These are phyloP conservation scores for sorghum (Sorghum bicolor) DNA, from an alignment of 176 grass and related monocot species.

Conservation along the genomic window DNA sequence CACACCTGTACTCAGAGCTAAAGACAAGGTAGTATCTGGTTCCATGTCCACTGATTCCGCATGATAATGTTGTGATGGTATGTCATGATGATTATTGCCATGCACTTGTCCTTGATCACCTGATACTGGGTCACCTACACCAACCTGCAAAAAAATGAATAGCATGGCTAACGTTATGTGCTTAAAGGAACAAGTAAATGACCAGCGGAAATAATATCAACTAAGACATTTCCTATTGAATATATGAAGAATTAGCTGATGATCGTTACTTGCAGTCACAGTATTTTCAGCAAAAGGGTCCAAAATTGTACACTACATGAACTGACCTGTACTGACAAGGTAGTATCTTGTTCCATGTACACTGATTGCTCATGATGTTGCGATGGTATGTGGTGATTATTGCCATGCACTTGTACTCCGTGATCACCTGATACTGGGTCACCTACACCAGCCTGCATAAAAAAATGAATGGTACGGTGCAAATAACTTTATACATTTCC, in stretches of 20 bases:
- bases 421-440: constrained; percentile 33
- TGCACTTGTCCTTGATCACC: too few relatives aligned
- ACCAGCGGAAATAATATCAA: not conserved
- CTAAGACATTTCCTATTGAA: not conserved
- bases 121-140: too few relatives aligned
- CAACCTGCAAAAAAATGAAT: not conserved
- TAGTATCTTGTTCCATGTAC: not conserved
- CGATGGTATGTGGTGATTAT: not conserved
- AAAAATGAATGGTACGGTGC: not conserved
- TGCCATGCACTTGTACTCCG: not conserved
- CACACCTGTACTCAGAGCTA: constrained; percentile 38
- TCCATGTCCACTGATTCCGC: not conserved
- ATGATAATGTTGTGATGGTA: constrained; percentile 16
- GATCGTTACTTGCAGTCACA: not conserved
- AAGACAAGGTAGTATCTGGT: not conserved
- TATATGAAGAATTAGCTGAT: not conserved
- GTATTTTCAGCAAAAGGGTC: not conserved
- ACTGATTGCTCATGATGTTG: constrained; percentile 2
- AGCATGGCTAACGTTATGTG: not conserved
- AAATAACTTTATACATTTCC: not conserved
- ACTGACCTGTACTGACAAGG: constrained; percentile 33
- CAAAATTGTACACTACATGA: not conserved
- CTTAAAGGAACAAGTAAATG: not conserved
- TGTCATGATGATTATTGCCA: not conserved
- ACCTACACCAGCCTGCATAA: constrained; percentile 33